phyloP scores from a whole-genome alignment of 129 eudicot genomes.

The Saposhnikovia divaricata region DNA sequence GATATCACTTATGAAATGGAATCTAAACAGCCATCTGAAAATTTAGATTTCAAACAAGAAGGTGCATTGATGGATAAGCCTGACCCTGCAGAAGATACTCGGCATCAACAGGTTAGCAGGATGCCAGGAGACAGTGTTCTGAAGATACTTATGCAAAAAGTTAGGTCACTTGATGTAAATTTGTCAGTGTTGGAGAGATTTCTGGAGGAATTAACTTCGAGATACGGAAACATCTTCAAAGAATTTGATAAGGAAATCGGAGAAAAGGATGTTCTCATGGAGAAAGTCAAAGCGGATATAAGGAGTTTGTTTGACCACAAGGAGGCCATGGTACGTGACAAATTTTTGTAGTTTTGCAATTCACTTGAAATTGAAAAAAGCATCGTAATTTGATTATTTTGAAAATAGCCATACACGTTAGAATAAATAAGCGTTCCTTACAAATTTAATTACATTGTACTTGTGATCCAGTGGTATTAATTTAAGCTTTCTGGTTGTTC shows the following conservation, averaged over 20 bases:
- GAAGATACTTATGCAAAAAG: conserved; percentile 96
- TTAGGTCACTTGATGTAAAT: conserved; percentile 71
- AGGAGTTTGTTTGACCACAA: conserved; percentile 56
- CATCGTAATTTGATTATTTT: not conserved
- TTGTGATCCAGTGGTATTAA: not conserved
- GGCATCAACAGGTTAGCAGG: conserved; percentile 71
- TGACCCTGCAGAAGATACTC: conserved; percentile 66
- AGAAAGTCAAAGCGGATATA: conserved; percentile 54
- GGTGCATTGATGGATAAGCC: conserved; percentile 40
- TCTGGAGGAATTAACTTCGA: conserved; percentile 76
- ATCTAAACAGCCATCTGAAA: conserved; percentile 21
- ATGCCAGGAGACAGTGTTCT: conserved; percentile 98
- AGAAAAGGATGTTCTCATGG: conserved; percentile 56
- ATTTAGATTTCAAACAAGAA: conserved; percentile 33
- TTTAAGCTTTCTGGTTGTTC: conserved; percentile 4
- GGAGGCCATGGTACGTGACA: conserved; percentile 59
- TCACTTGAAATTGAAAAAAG: not conserved
- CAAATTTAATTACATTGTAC: not conserved
- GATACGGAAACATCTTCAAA: conserved; percentile 69
- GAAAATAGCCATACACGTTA: not conserved
- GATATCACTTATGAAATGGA: conserved; percentile 29
- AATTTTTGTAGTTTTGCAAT: not conserved
- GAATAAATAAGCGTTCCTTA: not conserved
- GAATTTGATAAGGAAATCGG: conserved; percentile 65
- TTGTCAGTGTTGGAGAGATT: conserved; percentile 79